Conservation (phyloP, 306 rosid species). For the Vachellia pachyceras region DNA sequence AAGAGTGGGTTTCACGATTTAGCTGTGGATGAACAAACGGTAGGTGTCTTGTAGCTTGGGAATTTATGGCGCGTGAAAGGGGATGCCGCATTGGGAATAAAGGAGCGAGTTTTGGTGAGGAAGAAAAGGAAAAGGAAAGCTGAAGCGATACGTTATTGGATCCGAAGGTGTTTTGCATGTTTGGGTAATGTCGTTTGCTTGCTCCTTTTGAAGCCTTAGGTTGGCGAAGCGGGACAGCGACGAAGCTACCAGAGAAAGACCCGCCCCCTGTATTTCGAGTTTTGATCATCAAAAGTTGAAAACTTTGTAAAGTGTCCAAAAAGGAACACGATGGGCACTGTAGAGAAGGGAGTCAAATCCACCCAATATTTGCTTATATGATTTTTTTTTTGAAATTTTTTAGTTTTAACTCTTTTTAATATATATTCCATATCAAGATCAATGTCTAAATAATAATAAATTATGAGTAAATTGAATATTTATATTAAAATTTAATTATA, state of each 20-base stretch:
- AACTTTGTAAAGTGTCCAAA: neutral
- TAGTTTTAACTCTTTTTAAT: too few relatives aligned
- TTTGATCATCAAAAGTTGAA: neutral
- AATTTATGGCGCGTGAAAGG: neutral
- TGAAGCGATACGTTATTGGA: neutral
- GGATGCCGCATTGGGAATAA: neutral
- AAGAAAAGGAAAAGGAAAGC: conserved; percentile 1
- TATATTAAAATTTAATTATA: too few relatives aligned
- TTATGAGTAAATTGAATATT: too few relatives aligned
- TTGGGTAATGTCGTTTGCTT: neutral
- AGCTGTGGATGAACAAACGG: neutral
- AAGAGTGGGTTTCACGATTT: neutral
- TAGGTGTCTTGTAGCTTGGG: neutral
- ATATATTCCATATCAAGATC: too few relatives aligned
- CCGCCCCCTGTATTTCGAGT: neutral
- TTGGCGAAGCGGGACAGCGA: neutral
- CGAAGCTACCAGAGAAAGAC: neutral
- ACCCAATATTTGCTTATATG: too few relatives aligned
- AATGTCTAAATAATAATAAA: too few relatives aligned
- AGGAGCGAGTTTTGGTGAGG: neutral
- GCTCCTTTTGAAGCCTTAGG: neutral
- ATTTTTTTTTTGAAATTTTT: too few relatives aligned
- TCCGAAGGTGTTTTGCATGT: neutral
- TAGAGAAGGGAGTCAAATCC: too few relatives aligned
- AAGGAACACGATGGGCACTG: too few relatives aligned